Percentiles rank a stretch among this genome's conserved stretches.
phyloP scores from a whole-genome alignment of 139 green algal genomes.

The Coccomyxa sp. region DNA sequence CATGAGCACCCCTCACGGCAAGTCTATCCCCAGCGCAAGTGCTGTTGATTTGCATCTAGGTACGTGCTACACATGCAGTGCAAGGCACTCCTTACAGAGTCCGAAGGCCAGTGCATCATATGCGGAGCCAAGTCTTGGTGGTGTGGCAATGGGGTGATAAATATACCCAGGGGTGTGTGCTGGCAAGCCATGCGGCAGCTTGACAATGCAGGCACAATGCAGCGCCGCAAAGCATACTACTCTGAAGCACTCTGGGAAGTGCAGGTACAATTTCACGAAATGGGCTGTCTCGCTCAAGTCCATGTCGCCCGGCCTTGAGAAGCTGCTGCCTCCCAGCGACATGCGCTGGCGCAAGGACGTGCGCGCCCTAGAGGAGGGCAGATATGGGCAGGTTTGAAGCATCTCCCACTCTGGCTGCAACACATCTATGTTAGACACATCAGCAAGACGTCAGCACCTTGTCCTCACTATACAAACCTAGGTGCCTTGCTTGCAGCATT shows the following conservation, averaged over 20 bases:
- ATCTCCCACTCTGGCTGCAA: not conserved
- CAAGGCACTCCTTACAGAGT: not conserved
- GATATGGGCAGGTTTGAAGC: not conserved
- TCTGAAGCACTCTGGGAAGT: not conserved
- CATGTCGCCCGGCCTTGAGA: not conserved
- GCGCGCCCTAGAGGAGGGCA: not conserved
- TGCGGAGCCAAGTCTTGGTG: no score
- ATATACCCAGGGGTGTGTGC: no score
- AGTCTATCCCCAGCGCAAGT: not conserved
- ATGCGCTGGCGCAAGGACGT: not conserved
- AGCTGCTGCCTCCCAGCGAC: not conserved
- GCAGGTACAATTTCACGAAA: not conserved
- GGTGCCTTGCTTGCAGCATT: no score
- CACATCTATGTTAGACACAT: not conserved
- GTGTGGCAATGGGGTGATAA: no score
- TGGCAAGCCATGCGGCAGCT: no score
- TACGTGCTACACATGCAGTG: not conserved
- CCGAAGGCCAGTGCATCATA: no score
- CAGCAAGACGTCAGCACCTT: no score
- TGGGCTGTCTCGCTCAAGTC: not conserved
- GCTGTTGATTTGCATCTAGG: not conserved
- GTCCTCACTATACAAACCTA: no score
- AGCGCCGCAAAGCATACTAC: not conserved
- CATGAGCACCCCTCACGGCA: not conserved
- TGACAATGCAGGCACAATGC: not conserved